phyloP scores from a whole-genome alignment of 176 grass and related monocot species.

The Triticum turgidum region DNA sequence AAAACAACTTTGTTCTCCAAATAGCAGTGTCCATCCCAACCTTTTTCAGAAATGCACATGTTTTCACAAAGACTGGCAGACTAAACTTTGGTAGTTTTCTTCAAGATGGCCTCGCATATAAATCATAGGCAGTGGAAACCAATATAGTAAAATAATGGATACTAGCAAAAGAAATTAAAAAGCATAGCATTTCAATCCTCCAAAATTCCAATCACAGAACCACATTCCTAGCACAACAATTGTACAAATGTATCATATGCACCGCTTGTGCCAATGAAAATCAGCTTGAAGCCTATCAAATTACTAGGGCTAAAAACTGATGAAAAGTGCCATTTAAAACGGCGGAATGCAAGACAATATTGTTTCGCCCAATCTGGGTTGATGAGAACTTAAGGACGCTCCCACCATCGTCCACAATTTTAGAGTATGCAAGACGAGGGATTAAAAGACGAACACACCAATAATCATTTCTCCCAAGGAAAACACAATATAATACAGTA shows the following conservation, averaged over 20 bases:
- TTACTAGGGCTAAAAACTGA: not conserved
- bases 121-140: not conserved
- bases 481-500: not conserved
- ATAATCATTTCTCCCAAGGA: not conserved
- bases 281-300: not conserved
- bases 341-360: too few relatives aligned
- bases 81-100: not conserved
- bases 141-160: not conserved
- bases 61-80: constrained; percentile 7
- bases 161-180: not conserved
- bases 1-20: not conserved
- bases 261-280: not conserved
- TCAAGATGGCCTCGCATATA: not conserved
- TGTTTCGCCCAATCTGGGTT: not conserved
- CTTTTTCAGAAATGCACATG: not conserved
- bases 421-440: not conserved
- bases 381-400: not conserved
- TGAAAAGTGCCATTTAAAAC: too few relatives aligned
- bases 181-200: not conserved
- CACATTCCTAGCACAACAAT: not conserved
- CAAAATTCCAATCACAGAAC: not conserved
- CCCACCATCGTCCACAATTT: not conserved
- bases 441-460: not conserved
- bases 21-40: not conserved
- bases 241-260: not conserved